phyloP scores from a whole-genome alignment of 148 eudicot genomes.

The Rhododendron simsii region DNA sequence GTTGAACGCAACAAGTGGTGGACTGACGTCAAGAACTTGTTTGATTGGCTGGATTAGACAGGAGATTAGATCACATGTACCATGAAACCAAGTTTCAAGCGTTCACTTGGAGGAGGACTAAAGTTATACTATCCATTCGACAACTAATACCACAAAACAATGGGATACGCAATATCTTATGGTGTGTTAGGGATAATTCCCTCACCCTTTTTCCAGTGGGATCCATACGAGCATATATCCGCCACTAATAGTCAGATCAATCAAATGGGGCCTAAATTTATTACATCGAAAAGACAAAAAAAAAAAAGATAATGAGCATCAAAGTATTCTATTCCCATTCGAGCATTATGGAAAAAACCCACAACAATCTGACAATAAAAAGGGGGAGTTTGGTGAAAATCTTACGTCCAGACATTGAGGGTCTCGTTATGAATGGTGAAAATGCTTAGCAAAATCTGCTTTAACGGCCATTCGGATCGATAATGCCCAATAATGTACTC shows the following conservation, averaged over 20 bases:
- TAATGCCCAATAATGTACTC: constrained; percentile 77
- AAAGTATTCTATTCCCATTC: background rate
- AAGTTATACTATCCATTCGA: background rate
- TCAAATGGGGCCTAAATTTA: background rate
- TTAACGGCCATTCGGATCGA: constrained; percentile 78
- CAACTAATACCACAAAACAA: background rate
- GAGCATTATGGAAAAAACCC: background rate
- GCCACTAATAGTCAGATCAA: background rate
- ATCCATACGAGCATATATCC: background rate
- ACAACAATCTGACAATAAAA: background rate
- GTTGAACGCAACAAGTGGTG: background rate
- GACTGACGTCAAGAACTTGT: background rate
- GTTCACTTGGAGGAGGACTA: background rate
- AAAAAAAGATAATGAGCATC: background rate
- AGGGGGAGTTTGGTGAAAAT: background rate
- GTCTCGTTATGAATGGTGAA: constrained; percentile 87
- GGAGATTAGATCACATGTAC: background rate
- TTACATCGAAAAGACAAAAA: background rate
- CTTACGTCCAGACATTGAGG: constrained; percentile 96
- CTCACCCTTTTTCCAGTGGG: background rate
- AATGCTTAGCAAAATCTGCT: constrained; percentile 66
- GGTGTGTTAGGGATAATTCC: background rate
- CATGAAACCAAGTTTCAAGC: background rate
- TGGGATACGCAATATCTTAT: background rate
- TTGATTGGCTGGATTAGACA: background rate